Base-by-base conservation (phyloP, 140 eudicot species). In the Senecio squalidus region DNA sequence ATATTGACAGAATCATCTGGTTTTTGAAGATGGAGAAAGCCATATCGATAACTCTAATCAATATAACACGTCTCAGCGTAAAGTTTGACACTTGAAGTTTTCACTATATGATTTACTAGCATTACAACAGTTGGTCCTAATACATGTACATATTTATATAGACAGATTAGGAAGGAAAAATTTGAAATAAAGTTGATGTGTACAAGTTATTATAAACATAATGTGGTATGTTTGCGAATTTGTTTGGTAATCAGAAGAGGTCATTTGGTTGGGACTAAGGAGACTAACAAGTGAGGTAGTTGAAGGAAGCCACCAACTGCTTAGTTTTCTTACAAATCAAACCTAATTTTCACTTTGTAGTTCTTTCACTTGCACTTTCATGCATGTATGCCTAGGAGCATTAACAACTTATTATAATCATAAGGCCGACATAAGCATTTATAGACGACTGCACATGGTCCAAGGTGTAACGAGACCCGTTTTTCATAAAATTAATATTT, bases 241-340 rank as follows among this genome's bases (percentile, higher is more conserved):
- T 33, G 33, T 17, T 27, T 66, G 72, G 64, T 16, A 33, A 28
- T 2, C 22, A 26, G 60, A 58, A 69, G 24, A 26, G 15, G 51
- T 28, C 47, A 59, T 11, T 50, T 69, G 62, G 75, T 70, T 60
- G 63, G 64, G 75, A 50, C 27, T 39, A 57, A 44, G 46, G 47
- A 51, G 75, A 70, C 69, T 70, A 17, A 22, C 38, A 27, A 40
- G 55, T 51, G 50, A 61, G 64, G 60, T 22, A 22, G 75, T 52
- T 60, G 69, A 51, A 60, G 75, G 57, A 39, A 29, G 46, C 36
- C 69, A 52, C 75, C 69, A 60, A 70, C 75, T 33, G 24, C 4
- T 55, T 29, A 10, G 3, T 4, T 21, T 29, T 49, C 23, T 34
- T 24, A 30, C 31, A 57, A 43, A 67, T 55, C 72, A 55, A 55